phyloP scores from a whole-genome alignment of 176 grass and related monocot genomes.

The Oryza australiensis region DNA sequence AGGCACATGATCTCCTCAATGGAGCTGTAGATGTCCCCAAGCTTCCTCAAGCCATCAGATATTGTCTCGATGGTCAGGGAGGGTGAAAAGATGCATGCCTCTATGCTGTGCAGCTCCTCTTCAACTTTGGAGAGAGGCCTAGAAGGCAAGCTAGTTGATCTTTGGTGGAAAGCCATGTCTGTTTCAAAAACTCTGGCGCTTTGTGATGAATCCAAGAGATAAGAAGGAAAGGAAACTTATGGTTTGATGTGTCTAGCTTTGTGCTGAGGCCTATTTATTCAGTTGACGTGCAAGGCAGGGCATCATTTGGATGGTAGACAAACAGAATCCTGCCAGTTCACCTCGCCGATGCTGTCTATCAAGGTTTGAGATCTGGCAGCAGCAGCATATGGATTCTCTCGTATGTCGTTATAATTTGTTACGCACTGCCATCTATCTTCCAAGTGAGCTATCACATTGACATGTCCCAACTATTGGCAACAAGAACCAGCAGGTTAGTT shows the following conservation, averaged over 20 bases:
- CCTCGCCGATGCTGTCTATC: slow-evolving; percentile 30
- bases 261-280: slow-evolving; percentile 24
- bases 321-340: slow-evolving; percentile 7
- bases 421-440: background rate
- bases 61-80: slow-evolving; percentile 12
- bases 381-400: slow-evolving; percentile 3
- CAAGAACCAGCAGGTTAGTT: slow-evolving; percentile 34
- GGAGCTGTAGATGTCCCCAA: slow-evolving; percentile 24
- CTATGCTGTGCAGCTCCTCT: slow-evolving; percentile 15
- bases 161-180: slow-evolving; percentile 26
- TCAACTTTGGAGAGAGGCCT: slow-evolving; percentile 26
- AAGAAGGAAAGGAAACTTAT: background rate
- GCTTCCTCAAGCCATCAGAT: slow-evolving; percentile 11
- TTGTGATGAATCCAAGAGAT: background rate
- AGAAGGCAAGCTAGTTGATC: slow-evolving; percentile 33
- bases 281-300: background rate
- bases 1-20: slow-evolving; percentile 31
- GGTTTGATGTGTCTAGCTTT: slow-evolving; percentile 14
- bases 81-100: slow-evolving; percentile 20
- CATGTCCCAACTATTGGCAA: slow-evolving; percentile 24
- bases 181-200: background rate
- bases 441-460: slow-evolving; percentile 15
- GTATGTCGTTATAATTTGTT: background rate
- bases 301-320: background rate
- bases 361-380: background rate